These are phyloP conservation scores for Cucumis variabilis DNA, from an alignment of 331 rosid genomes.

Conservation along the genomic window DNA sequence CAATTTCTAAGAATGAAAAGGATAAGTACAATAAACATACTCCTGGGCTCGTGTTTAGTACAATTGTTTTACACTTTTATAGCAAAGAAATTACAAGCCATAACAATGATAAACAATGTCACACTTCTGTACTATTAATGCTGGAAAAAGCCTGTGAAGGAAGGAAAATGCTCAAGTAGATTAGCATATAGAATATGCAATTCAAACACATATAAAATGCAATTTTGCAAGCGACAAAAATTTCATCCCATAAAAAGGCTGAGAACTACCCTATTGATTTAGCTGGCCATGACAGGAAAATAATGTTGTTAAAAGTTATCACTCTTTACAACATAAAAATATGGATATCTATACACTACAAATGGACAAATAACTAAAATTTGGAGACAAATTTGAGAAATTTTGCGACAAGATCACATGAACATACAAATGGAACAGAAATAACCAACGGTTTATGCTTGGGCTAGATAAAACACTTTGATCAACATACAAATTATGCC, in stretches of 20 bases:
- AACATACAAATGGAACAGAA: background rate
- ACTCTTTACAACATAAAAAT: background rate
- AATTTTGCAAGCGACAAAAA: too few relatives aligned
- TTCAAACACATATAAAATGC: too few relatives aligned
- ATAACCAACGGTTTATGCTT: background rate
- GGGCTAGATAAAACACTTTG: background rate
- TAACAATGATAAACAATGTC: too few relatives aligned
- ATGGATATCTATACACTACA: background rate
- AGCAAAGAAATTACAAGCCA: too few relatives aligned
- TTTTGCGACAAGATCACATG: background rate
- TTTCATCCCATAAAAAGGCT: background rate
- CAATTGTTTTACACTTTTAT: too few relatives aligned
- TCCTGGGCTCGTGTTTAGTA: too few relatives aligned
- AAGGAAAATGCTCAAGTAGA: too few relatives aligned
- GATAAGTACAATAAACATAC: too few relatives aligned
- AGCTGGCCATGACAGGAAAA: background rate
- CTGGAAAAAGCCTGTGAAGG: too few relatives aligned
- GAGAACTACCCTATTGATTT: background rate
- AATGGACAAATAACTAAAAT: background rate
- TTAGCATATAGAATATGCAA: too few relatives aligned
- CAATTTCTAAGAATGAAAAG: too few relatives aligned
- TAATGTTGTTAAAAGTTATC: background rate
- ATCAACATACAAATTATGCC: background rate
- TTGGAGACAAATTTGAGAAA: background rate
- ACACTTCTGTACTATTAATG: too few relatives aligned